Evolutionary conservation across 2,329 filamentous ascomycete genomes (phyloP).

Genomic region (Phaeophleospora eucalypticola): DNA sequence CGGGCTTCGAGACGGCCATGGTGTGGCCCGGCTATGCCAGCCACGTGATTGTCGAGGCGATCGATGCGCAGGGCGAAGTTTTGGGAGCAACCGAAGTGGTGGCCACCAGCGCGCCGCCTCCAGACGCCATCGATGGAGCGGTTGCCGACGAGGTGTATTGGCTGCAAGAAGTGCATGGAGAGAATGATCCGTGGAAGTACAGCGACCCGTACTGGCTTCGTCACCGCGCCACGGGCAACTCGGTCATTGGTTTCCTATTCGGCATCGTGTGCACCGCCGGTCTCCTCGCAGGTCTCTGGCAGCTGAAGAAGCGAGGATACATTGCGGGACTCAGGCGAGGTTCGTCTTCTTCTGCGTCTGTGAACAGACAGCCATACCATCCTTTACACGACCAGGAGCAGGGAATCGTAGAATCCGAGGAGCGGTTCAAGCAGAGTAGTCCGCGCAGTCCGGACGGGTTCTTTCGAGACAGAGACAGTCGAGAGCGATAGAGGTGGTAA

Average conservation of each 20-base stretch:
- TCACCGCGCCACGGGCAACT: slow-evolving; percentile 1
- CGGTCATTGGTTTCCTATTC: slow-evolving; percentile 6
- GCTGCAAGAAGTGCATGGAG: slow-evolving; percentile 11
- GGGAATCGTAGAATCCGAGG: not conserved
- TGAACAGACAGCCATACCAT: not conserved
- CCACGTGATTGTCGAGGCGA: slow-evolving; percentile 15
- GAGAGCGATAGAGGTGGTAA: too few species aligned
- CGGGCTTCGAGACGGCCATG: slow-evolving; percentile 17
- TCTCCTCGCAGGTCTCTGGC: slow-evolving; percentile 1
- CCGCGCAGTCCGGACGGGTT: too few species aligned
- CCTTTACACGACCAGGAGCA: not conserved
- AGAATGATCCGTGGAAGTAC: slow-evolving; percentile 8
- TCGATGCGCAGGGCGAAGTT: slow-evolving; percentile 12
- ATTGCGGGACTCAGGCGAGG: too few species aligned
- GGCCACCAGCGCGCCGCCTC: not conserved
- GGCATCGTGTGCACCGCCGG: slow-evolving; percentile 7
- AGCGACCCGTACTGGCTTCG: slow-evolving; percentile 3
- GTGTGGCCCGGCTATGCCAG: slow-evolving; percentile 16
- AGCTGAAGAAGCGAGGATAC: not conserved
- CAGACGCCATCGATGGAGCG: slow-evolving; percentile 6
- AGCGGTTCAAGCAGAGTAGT: not conserved
- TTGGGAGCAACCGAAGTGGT: slow-evolving; percentile 6
- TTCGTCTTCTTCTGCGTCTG: not conserved
- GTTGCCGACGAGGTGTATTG: slow-evolving; percentile 16
- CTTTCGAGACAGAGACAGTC: slow-evolving; percentile 5